Conservation (phyloP, 805 yeast genomes). For the Teunomyces funiuensis region DNA sequence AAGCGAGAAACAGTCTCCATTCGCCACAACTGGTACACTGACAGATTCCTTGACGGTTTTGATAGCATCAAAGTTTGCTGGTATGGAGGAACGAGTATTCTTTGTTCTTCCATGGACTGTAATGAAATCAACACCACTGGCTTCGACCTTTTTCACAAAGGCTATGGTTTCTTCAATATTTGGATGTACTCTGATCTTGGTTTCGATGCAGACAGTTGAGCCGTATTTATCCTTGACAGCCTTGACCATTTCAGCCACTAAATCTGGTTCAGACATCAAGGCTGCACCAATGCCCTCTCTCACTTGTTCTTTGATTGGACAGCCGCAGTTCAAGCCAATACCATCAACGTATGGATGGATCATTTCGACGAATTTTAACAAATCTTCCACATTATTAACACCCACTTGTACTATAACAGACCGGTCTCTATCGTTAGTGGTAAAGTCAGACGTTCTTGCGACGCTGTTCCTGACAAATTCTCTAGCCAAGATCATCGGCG, state of each 20-base stretch:
- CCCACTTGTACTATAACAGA: conserved; percentile 90
- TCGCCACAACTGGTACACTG: conserved; percentile 84
- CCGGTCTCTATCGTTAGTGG: conserved; percentile 69
- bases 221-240: conserved; percentile 81
- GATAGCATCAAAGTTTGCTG: conserved; percentile 84
- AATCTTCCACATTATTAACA: conserved; percentile 77
- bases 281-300: conserved; percentile 98
- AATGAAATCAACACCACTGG: conserved; percentile 88
- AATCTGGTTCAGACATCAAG: conserved; percentile 77
- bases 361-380: conserved; percentile 82
- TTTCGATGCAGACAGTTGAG: conserved; percentile 72
- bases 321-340: conserved; percentile 93
- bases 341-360: conserved; percentile 91
- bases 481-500: conserved; percentile 95
- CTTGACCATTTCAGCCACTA: conserved; percentile 78
- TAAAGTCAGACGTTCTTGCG: conserved; percentile 83
- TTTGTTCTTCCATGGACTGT: conserved; percentile 93
- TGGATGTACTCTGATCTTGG: conserved; percentile 85
- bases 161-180: conserved; percentile 70
- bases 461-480: conserved; percentile 84
- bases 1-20: conserved; percentile 85
- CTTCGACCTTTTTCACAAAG: conserved; percentile 73
- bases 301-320: conserved; percentile 93
- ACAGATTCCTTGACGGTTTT: conserved; percentile 56
- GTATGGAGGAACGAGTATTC: conserved; percentile 78